Evolutionary conservation across 352 stramenopile species (phyloP).

Genomic region (Globisporangium apiculatum): DNA sequence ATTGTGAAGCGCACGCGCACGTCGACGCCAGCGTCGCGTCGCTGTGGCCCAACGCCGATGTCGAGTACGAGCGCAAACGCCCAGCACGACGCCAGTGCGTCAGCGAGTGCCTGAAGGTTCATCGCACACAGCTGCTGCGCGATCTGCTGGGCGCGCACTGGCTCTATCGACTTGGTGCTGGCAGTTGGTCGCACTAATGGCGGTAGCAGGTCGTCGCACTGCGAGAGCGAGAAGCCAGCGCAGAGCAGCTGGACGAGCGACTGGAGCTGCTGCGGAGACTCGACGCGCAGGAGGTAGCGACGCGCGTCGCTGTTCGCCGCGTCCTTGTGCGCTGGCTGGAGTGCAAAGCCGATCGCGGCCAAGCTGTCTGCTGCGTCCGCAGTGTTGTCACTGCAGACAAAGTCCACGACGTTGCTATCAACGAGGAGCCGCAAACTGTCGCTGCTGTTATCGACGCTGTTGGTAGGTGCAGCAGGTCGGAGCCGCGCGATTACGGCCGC

Average conservation of each 20-base stretch:
- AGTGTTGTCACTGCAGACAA: neutral
- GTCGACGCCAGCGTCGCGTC: neutral
- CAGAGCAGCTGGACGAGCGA: neutral
- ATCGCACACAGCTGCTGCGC: slow-evolving; percentile 4
- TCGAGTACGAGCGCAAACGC: slow-evolving; percentile 10
- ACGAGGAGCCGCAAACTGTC: neutral
- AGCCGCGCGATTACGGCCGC: neutral
- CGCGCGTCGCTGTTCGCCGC: too few species aligned
- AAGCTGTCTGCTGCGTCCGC: too few species aligned
- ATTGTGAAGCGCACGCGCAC: slow-evolving; percentile 9
- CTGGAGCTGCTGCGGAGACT: neutral
- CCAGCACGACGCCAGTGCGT: neutral
- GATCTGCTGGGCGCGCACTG: neutral
- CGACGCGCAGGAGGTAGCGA: slow-evolving; percentile 7
- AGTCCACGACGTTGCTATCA: slow-evolving; percentile 1
- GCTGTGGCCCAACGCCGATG: neutral
- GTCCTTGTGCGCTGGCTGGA: neutral
- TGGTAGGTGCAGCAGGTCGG: neutral
- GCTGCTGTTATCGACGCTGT: neutral
- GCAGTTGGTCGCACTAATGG: neutral
- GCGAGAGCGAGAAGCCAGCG: slow-evolving; percentile 3
- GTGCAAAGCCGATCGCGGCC: neutral
- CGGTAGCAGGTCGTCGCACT: slow-evolving; percentile 2
- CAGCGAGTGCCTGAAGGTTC: slow-evolving; percentile 1
- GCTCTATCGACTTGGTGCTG: neutral